Evolutionary conservation across 73 alveolate genomes (phyloP), one percentile per base, ranked within the genome.

Genomic region (Effrenium voratum): DNA sequence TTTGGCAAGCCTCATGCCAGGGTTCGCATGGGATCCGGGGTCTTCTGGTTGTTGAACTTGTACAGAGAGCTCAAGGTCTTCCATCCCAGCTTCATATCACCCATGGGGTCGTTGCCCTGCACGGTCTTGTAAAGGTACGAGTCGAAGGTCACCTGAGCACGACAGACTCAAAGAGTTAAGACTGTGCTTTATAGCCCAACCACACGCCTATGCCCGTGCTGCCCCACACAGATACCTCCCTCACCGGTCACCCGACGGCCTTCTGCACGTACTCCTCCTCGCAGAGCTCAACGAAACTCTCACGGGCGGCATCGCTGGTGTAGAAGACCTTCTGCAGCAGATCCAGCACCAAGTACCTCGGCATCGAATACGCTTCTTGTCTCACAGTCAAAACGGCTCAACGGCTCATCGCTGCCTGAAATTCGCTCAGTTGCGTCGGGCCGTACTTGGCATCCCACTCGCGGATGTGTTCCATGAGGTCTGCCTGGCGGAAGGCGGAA

Each of bases 231-330:
- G 30, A 40, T n/a, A 66, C 40, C 8, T 13, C 79, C 44, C 30
- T n/a, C 79, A 2, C 79, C 30, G 43, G 2, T 24, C 34, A 66
- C 41, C 41, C 1, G n/a, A 5, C 63, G 8, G 63, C 92, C 75
- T 80, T 93, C 98, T 94, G 99, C 82, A 94, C 99, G 47, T 94
- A 94, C 68, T 81, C 99, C 52, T 94, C 99, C 66, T 70, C 99
- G 45, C 99, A 94, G 93, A 94, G 73, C 63, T 81, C 99, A 60
- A 94, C 99, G 36, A 94, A 94, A 52, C 96, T 92, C 88, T 94
- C 99, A 68, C 99, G 57, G 57, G 99, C 99, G 8, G 99, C 95
- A 68, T 94, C 88, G 81, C 66, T 28, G 47, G 97, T 57, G 88
- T 82, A 94, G 98, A 94, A 94, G 70, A 94, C 92, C 99, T 94